A percentile compares a stretch with the other conserved stretches of the same genome.
These are phyloP conservation scores for Chaetomium olivaceum DNA, from an alignment of 2,329 filamentous ascomycete species.

Conservation along the genomic window DNA sequence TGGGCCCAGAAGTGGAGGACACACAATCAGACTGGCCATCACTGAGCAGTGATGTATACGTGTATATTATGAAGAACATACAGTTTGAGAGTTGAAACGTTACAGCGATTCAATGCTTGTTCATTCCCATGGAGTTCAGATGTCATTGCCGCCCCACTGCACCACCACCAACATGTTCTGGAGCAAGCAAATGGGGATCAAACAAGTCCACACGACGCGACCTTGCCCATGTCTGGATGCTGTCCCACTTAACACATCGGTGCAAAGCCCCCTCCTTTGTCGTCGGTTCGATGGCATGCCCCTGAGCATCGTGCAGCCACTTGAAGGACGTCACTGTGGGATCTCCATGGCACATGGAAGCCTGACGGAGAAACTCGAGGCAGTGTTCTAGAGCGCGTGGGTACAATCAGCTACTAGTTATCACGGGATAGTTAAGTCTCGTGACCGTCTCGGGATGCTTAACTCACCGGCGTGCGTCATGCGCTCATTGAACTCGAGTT, in stretches of 20 bases:
- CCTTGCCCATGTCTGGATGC: background rate
- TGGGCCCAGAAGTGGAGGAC: constrained; percentile 1
- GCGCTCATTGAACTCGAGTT: background rate
- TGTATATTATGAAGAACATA: background rate
- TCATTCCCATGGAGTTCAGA: background rate
- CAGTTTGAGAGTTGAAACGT: background rate
- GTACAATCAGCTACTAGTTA: background rate
- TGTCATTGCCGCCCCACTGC: background rate
- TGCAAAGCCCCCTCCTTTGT: background rate
- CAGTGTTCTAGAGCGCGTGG: background rate
- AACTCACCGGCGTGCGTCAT: background rate
- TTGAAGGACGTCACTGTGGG: background rate
- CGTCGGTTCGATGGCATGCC: background rate
- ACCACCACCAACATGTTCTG: background rate
- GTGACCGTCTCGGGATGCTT: background rate
- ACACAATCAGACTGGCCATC: background rate
- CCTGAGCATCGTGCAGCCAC: background rate
- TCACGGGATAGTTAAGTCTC: background rate
- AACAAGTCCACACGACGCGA: background rate
- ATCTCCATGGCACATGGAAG: background rate
- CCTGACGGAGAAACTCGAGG: background rate
- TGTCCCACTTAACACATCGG: background rate
- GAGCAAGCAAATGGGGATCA: background rate
- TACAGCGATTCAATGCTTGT: background rate
- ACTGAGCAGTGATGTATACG: background rate